Base-by-base conservation (phyloP, 169 alveolate genomes). In the Blepharisma undulans region DNA sequence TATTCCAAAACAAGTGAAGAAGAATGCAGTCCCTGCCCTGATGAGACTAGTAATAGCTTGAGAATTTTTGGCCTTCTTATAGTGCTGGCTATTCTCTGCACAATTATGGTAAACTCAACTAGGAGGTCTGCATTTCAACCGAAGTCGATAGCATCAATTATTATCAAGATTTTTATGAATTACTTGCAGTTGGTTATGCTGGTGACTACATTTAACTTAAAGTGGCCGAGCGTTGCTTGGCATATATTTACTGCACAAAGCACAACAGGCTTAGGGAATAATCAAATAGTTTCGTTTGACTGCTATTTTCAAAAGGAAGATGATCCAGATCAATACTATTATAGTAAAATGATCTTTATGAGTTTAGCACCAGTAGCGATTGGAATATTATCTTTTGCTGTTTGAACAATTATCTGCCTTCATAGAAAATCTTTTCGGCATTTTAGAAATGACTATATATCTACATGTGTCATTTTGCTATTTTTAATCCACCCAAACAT, bases 401-500 rank as follows among this genome's bases (percentile, higher is more conserved):
- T 7, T 8, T 74, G 80, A 29, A 74, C 21, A 8, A 19, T 74
- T 0, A 74, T 74, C 0, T 22, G 12, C 10, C 7, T 25, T 74
- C 7, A 29, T 8, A 74, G 12, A 18, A 29, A 29, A 22, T 14
- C 1, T 25, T 74, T 25, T 2, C 8, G 14, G 48, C 33, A 74
- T 29, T 74, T 74, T 29, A 1, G 25, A 22, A 72, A 33, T 86
- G 72, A 85, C 14, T 91, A n/a, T 6, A 88, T 76, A 3, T 34
- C 93, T 36, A 32, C 96, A 2, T 66, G 84, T n/a, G 90, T 89
- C 21, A 82, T 93, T 29, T 27, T 92, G 22, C 88, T 93, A 29
- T 92, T 94, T 59, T 76, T 92, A 32, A 91, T 94, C 18, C 95
- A 92, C 30, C 96, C 96, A 19, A 89, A 66, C 32, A 84, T 94